Evolutionary conservation across 2,329 filamentous ascomycete genomes (phyloP).

Genomic region (Truncatella angustata): DNA sequence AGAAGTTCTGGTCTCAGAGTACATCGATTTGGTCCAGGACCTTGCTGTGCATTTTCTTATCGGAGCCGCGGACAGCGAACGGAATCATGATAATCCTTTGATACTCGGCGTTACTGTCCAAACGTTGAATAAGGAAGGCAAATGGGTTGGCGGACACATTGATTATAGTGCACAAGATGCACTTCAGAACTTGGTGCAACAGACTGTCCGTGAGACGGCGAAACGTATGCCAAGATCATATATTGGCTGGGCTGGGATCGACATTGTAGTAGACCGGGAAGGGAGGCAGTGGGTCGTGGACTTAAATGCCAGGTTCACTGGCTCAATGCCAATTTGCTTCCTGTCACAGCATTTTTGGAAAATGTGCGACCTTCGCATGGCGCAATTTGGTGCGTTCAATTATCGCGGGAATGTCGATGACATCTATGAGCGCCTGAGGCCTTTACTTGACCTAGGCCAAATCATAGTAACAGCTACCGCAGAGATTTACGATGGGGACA

Average conservation of each 20-base stretch:
- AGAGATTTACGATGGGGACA: slow-evolving; percentile 13
- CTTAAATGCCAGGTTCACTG: slow-evolving; percentile 22
- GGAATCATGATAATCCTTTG: slow-evolving; percentile 16
- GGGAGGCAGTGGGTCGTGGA: slow-evolving; percentile 21
- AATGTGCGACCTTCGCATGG: slow-evolving; percentile 14
- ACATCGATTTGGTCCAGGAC: slow-evolving; percentile 19
- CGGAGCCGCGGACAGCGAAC: slow-evolving; percentile 14
- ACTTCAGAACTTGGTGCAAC: slow-evolving; percentile 13
- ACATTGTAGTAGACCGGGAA: slow-evolving; percentile 18
- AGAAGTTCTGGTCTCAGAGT: slow-evolving; percentile 19
- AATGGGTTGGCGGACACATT: slow-evolving; percentile 21
- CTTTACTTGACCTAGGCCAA: slow-evolving; percentile 14
- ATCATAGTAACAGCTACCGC: slow-evolving; percentile 20
- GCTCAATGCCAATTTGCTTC: slow-evolving; percentile 23
- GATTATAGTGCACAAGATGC: slow-evolving; percentile 19
- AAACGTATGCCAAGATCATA: slow-evolving; percentile 15
- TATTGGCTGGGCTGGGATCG: slow-evolving; percentile 22
- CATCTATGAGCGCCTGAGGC: slow-evolving; percentile 15
- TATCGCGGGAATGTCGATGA: slow-evolving; percentile 16
- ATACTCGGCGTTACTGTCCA: slow-evolving; percentile 21
- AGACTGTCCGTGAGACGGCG: slow-evolving; percentile 19
- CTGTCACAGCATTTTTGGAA: slow-evolving; percentile 22
- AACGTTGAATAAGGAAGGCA: slow-evolving; percentile 18
- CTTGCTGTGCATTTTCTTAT: slow-evolving; percentile 22
- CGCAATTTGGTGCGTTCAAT: slow-evolving; percentile 20